Conservation (phyloP, 2,329 filamentous ascomycete genomes). For the Coleophoma cylindrospora region DNA sequence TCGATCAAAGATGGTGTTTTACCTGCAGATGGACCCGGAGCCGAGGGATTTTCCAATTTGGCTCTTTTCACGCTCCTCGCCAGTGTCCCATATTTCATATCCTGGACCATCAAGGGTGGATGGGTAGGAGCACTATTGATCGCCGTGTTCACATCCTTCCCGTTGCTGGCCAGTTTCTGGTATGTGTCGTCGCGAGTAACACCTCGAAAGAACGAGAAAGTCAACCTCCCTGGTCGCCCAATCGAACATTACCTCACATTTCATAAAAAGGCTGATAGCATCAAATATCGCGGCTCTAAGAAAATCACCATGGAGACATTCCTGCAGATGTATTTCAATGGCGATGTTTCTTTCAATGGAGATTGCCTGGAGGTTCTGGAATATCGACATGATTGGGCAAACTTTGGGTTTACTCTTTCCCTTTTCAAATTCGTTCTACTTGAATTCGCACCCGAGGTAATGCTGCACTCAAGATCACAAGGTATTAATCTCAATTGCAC, state of each 20-base stretch:
- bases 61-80: slow-evolving; percentile 13
- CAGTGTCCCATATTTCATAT: slow-evolving; percentile 16
- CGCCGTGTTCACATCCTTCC: slow-evolving; percentile 12
- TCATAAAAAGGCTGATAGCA: slow-evolving; percentile 18
- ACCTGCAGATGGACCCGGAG: slow-evolving; percentile 17
- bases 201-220: slow-evolving; percentile 22
- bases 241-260: slow-evolving; percentile 24
- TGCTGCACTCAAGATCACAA: slow-evolving; percentile 24
- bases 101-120: slow-evolving; percentile 12
- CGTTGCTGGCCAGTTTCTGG: slow-evolving; percentile 19
- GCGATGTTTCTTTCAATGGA: slow-evolving; percentile 28
- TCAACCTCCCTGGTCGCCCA: slow-evolving; percentile 18
- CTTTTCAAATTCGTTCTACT: slow-evolving; percentile 27
- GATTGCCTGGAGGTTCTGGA: slow-evolving; percentile 28
- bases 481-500: not conserved
- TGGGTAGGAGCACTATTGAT: slow-evolving; percentile 13
- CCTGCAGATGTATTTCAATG: slow-evolving; percentile 25
- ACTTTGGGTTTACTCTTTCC: slow-evolving; percentile 24
- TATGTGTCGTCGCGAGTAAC: slow-evolving; percentile 15
- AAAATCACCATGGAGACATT: slow-evolving; percentile 25
- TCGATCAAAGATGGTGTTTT: slow-evolving; percentile 21
- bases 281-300: slow-evolving; percentile 19
- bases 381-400: slow-evolving; percentile 29
- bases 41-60: slow-evolving; percentile 22
- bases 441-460: slow-evolving; percentile 21